Evolutionary conservation across 495 filamentous ascomycete species (phyloP), one percentile per base, ranked within the genome.

Genomic region (Penicillium atrosanguineum): DNA sequence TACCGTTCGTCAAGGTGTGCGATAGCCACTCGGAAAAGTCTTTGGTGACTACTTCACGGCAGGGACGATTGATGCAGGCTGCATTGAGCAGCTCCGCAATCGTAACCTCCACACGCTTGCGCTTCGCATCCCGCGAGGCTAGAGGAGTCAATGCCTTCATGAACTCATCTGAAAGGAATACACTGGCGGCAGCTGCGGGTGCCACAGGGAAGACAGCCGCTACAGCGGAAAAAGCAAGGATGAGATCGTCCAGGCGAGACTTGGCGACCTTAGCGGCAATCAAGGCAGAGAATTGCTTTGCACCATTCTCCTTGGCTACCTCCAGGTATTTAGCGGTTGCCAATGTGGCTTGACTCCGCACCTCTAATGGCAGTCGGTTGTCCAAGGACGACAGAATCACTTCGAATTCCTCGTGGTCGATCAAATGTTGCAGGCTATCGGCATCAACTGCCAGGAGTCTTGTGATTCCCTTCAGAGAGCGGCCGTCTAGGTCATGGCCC

Each of bases 131-230:
- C 61, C 83, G 82, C 47, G 86, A 79, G 67, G 91, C 84, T 44
- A 92, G 68, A 7, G 87, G 83, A 18, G 81, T 82, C 20, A 96
- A 75, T 34, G 79, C 80, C 28, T 76, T 67, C 45, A 94, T 76
- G 61, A 97, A 97, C 3, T 87, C 88, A 41, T 93, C 88, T 16
- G 83, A 90, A 47, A 96, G 79, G 64, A 97, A 96, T 34, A 97
- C 75, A 47, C 79, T 73, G 4, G 87, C 79, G 3, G 84, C 87
- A 26, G 86, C 77, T 38, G 84, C 74, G 14, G 90, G 85, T 1
- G 85, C 83, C 48, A 98, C 77, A 1, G 93, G 91, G 67, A 98
- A 98, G 28, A 97, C 79, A 6, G 85, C 83, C 5, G 90, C 83
- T 3, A 90, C 89, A 18, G 90, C 91, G 44, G 93, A 97, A 69